Percentiles rank a stretch among this genome's conserved stretches.
Conservation (phyloP, 73 alveolate species). For the Stentor coeruleus region DNA sequence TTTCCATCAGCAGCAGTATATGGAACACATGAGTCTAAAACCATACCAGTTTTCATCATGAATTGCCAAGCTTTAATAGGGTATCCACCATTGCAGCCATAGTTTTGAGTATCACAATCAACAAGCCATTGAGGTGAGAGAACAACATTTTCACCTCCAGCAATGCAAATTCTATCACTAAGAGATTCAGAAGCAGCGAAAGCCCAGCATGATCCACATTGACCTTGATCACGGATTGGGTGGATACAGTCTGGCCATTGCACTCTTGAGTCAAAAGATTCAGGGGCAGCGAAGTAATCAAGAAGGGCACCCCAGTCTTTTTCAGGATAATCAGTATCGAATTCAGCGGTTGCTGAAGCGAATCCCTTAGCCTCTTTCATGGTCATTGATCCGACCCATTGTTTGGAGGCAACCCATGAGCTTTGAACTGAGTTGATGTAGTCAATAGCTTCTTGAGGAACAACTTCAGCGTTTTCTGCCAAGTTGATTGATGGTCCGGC, state of each 20-base stretch:
- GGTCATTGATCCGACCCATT: background rate
- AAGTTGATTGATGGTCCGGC: background rate
- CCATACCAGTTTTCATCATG: constrained; percentile 45
- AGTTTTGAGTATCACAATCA: constrained; percentile 62
- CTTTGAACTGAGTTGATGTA: background rate
- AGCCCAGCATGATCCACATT: constrained; percentile 98
- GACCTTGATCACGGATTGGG: constrained; percentile 65
- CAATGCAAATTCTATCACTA: constrained; percentile 91
- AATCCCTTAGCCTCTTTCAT: background rate
- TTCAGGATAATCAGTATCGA: background rate
- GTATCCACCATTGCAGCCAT: constrained; percentile 83
- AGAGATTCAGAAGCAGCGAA: constrained; percentile 94
- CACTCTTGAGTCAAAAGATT: constrained; percentile 47
- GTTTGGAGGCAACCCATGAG: background rate
- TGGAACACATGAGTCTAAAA: background rate
- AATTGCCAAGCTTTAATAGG: constrained; percentile 58
- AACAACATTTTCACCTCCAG: constrained; percentile 37
- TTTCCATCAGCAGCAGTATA: constrained; percentile 4
- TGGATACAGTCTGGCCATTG: constrained; percentile 54
- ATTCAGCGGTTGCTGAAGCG: background rate
- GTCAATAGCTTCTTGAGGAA: background rate
- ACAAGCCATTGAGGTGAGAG: constrained; percentile 71
- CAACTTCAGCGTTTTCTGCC: background rate
- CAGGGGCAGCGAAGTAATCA: background rate
- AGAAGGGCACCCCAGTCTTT: background rate